Evolutionary conservation across 1,139 yeast species (phyloP).

Genomic region (Insectozyma bohioensis): DNA sequence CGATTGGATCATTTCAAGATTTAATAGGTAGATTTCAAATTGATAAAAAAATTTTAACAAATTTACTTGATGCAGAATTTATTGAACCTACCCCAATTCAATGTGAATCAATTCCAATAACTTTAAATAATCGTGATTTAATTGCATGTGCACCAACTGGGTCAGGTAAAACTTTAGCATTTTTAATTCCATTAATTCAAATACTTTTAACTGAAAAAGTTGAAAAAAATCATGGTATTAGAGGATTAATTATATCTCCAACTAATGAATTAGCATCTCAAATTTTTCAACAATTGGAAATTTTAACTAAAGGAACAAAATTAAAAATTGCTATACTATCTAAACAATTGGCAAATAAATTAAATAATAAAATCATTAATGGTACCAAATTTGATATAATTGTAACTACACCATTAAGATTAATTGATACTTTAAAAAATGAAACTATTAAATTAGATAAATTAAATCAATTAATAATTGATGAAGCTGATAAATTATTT

Average conservation of each 20-base stretch:
- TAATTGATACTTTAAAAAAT: constrained; percentile 72
- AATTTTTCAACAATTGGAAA: constrained; percentile 68
- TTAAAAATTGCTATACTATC: constrained; percentile 69
- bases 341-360: constrained; percentile 71
- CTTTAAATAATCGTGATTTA: constrained; percentile 64
- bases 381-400: constrained; percentile 73
- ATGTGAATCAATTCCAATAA: constrained; percentile 76
- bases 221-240: constrained; percentile 46
- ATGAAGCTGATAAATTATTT: constrained; percentile 94
- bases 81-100: constrained; percentile 91
- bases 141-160: constrained; percentile 95
- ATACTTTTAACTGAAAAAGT: constrained; percentile 19
- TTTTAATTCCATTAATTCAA: constrained; percentile 78
- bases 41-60: constrained; percentile 60
- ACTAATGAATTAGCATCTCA: constrained; percentile 85
- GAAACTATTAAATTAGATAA: constrained; percentile 57
- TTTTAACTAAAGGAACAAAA: constrained; percentile 53
- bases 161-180: constrained; percentile 90
- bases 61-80: constrained; percentile 68
- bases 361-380: constrained; percentile 57
- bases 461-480: constrained; percentile 77
- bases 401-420: constrained; percentile 84
- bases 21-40: constrained; percentile 65
- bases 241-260: constrained; percentile 85
- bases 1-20: constrained; percentile 87